phyloP scores from a whole-genome alignment of 331 rosid species.

The Malus hybrid region DNA sequence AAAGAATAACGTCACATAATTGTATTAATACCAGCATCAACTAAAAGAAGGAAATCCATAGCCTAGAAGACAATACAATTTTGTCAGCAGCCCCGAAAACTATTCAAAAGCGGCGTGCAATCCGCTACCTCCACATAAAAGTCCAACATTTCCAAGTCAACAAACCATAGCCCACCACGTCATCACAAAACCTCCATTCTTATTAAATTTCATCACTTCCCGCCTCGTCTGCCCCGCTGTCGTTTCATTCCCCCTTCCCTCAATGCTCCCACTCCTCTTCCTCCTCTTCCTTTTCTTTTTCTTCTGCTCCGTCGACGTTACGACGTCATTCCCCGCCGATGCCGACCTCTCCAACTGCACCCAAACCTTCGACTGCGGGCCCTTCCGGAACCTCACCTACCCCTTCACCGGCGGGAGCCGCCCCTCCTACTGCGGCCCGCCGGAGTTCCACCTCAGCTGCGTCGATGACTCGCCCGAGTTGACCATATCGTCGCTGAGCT shows the following conservation, averaged over 20 bases:
- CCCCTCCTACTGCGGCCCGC: constrained; percentile 44
- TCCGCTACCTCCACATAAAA: neutral
- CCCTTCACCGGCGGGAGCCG: constrained; percentile 47
- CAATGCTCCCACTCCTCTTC: constrained; percentile 14
- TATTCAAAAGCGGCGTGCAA: neutral
- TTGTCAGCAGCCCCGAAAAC: neutral
- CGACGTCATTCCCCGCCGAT: constrained; percentile 25
- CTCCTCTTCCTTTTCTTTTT: neutral
- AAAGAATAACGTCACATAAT: fast-evolving
- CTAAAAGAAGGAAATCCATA: neutral
- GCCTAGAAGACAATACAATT: neutral
- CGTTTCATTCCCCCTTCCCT: neutral
- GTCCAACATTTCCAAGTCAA: neutral
- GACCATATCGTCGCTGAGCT: constrained; percentile 21
- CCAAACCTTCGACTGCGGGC: constrained; percentile 43
- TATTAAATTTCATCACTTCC: neutral
- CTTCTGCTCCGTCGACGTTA: constrained; percentile 9
- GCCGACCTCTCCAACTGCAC: constrained; percentile 26
- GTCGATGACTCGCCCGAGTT: constrained; percentile 16
- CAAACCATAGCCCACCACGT: neutral
- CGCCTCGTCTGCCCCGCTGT: neutral
- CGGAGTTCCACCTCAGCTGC: constrained; percentile 39
- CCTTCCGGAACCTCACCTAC: constrained; percentile 31
- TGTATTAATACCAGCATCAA: too few species aligned
- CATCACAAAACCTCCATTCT: too few species aligned